A percentile compares a stretch with the other conserved stretches of the same genome.
These are phyloP conservation scores for Aureococcus anophagefferens DNA, from an alignment of 108 stramenopile genomes.

Conservation along the genomic window DNA sequence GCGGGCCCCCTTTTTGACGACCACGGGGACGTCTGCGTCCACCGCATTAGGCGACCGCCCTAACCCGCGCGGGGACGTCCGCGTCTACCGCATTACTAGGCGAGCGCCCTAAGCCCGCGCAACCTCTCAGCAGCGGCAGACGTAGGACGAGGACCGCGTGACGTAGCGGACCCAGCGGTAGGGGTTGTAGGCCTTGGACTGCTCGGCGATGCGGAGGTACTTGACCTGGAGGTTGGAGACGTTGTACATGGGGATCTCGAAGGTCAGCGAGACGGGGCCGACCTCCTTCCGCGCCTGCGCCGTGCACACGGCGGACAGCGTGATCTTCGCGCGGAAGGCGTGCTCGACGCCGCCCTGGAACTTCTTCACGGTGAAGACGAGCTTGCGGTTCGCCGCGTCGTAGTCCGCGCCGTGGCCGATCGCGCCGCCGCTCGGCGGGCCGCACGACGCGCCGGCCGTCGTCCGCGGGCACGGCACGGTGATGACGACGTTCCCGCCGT, in stretches of 20 bases:
- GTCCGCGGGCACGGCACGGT: constrained; percentile 75
- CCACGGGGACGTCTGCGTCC: too few relatives aligned
- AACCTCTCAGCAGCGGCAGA: constrained; percentile 78
- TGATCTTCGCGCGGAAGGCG: constrained; percentile 75
- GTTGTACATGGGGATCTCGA: constrained; percentile 99
- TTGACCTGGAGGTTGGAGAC: constrained; percentile 92
- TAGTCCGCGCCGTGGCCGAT: constrained; percentile 65
- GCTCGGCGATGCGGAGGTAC: constrained; percentile 91
- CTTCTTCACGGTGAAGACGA: constrained; percentile 92
- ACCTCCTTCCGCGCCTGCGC: constrained; percentile 74
- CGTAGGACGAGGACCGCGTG: constrained; percentile 89
- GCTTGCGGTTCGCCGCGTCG: constrained; percentile 57
- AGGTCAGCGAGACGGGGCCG: constrained; percentile 92
- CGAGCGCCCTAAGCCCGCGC: too few relatives aligned
- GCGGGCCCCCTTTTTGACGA: too few relatives aligned
- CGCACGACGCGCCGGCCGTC: constrained; percentile 47
- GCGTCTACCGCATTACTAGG: too few relatives aligned
- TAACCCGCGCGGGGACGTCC: too few relatives aligned
- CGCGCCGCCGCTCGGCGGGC: constrained; percentile 48
- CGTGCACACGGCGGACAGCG: constrained; percentile 62
- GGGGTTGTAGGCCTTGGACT: constrained; percentile 88
- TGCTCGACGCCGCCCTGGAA: constrained; percentile 90
- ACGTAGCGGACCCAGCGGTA: constrained; percentile 99
- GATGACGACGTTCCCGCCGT: constrained; percentile 84
- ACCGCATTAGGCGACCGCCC: too few relatives aligned